Conservation (phyloP, 352 stramenopile species). For the Halophytophthora polymorphica region DNA sequence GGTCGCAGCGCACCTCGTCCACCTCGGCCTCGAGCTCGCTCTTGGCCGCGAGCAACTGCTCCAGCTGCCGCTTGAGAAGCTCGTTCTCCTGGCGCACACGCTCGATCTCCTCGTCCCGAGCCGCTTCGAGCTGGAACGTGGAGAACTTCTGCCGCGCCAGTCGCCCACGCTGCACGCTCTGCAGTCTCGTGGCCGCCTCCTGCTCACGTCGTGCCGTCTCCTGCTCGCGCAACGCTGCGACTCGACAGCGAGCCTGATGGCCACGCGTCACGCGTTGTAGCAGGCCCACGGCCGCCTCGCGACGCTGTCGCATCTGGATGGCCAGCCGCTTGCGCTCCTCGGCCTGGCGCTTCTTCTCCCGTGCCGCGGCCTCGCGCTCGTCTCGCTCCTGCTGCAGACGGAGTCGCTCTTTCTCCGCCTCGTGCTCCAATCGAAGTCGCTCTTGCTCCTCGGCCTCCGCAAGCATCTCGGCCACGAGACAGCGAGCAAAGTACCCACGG, state of each 20-base stretch:
- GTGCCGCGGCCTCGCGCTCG: constrained; percentile 31
- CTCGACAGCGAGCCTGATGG: constrained; percentile 16
- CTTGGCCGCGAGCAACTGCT: constrained; percentile 57
- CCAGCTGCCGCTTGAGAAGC: constrained; percentile 49
- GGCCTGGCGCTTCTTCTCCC: constrained; percentile 22
- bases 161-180: constrained; percentile 43
- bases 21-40: constrained; percentile 56
- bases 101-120: constrained; percentile 30
- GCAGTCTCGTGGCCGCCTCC: constrained; percentile 27
- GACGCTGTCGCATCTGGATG: constrained; percentile 24
- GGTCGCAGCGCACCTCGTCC: constrained; percentile 51
- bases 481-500: constrained; percentile 47
- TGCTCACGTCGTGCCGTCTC: constrained; percentile 14
- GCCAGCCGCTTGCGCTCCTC: constrained; percentile 36
- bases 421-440: constrained; percentile 34
- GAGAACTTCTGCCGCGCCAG: constrained; percentile 52
- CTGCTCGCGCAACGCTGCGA: constrained; percentile 23
- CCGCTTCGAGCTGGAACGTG: constrained; percentile 46
- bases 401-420: constrained; percentile 40
- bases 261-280: constrained; percentile 40
- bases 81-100: constrained; percentile 53
- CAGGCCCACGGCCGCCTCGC: constrained; percentile 23
- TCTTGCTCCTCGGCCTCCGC: constrained; percentile 36
- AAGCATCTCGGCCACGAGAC: constrained; percentile 31
- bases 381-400: constrained; percentile 30